These are phyloP conservation scores for Hanseniaspora guilliermondii DNA, from an alignment of 805 yeast species.

Conservation along the genomic window DNA sequence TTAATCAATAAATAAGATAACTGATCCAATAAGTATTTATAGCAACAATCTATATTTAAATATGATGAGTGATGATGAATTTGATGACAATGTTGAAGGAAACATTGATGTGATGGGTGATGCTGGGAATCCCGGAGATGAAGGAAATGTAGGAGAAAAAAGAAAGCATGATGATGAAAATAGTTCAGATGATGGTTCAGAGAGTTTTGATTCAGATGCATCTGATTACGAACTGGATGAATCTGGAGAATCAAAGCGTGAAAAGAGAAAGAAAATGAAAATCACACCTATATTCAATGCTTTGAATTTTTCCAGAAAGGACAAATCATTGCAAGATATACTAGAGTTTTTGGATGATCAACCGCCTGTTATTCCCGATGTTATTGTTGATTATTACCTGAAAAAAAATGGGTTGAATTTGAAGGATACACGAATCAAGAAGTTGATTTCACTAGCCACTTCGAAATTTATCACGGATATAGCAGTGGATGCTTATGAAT, in stretches of 20 bases:
- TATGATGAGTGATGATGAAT: conserved; percentile 21
- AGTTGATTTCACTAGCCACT: conserved; percentile 84
- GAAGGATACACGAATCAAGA: conserved; percentile 61
- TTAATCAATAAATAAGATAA: no score
- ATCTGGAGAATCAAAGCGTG: conserved; percentile 17
- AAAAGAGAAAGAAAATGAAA: conserved; percentile 22
- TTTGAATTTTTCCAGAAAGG: conserved; percentile 63
- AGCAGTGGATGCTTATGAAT: conserved; percentile 93
- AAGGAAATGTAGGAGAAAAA: conserved; percentile 19
- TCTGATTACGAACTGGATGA: conserved; percentile 11
- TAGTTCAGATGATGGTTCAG: conserved; percentile 15
- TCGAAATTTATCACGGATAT: conserved; percentile 90
- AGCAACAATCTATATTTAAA: background rate
- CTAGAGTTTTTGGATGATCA: conserved; percentile 82
- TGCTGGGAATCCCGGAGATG: background rate
- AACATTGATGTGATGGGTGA: conserved; percentile 18
- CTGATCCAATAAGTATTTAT: no score
- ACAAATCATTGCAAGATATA: conserved; percentile 72
- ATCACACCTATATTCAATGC: conserved; percentile 34
- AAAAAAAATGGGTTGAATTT: conserved; percentile 76
- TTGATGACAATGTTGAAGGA: conserved; percentile 28
- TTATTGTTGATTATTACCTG: conserved; percentile 84
- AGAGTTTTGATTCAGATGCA: conserved; percentile 15
- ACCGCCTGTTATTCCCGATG: conserved; percentile 93
- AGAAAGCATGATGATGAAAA: conserved; percentile 17